Evolutionary conservation across 352 stramenopile genomes (phyloP), one percentile per base, ranked within the genome.

Genomic region (Globisporangium irregulare): DNA sequence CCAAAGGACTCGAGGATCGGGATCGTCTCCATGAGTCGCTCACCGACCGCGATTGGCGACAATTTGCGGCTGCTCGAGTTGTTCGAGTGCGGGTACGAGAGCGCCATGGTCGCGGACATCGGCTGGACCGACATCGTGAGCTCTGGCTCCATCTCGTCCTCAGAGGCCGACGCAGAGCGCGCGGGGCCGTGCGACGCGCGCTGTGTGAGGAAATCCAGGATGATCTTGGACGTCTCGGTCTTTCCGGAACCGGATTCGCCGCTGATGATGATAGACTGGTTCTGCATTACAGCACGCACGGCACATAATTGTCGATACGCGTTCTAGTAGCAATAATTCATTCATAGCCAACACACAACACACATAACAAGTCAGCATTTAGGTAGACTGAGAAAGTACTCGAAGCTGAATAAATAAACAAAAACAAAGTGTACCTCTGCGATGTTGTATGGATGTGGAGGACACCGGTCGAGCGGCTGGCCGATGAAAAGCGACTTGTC

Each of bases 191-290:
- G 78, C 7, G 86, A 76, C 0, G 84, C 87, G 10, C 84, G 79
- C 68, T 87, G 92, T 3, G 89, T 92, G 27, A 96, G 71, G 71
- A 95, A 94, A 62, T 95, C 85, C 46, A 94, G 69, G 34, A 95
- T 92, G 76, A 98, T 97, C 78, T 98, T 98, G 65, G 95, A 98
- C 20, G 93, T 98, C 70, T 98, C 94, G 1, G 95, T 98, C 76
- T 98, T 98, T 54, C 95, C 95, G 4, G 94, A 96, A 12, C 95
- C 95, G 25, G 83, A 97, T 69, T 98, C 95, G 53, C 95, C 95
- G 41, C 86, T 97, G 56, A 98, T 97, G 51, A 98, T 90, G 73
- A 98, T 98, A 38, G 88, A 97, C 76, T 98, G 95, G 73, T 95
- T 95, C 76, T 95, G 84, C 86, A 94, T 94, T 20, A 92, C 86